A percentile compares a stretch with the other conserved stretches of the same genome.
These are phyloP conservation scores for Croton laevigatus DNA, from an alignment of 441 rosid genomes.

Conservation along the genomic window DNA sequence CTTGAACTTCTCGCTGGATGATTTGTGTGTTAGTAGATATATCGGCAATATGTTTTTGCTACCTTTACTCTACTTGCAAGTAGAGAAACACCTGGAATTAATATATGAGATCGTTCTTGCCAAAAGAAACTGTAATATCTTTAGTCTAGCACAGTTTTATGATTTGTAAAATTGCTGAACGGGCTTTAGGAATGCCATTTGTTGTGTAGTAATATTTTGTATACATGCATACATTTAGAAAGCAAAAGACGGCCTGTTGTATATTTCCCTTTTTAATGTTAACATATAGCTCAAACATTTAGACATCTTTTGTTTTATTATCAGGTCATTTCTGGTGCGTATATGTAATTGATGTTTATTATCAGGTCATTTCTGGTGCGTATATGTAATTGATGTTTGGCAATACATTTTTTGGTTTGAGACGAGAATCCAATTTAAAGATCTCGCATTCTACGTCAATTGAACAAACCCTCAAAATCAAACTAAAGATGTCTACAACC, in stretches of 20 bases:
- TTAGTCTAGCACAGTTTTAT: too few relatives aligned
- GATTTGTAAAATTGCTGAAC: too few relatives aligned
- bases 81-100: background rate
- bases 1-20: background rate
- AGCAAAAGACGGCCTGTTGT: background rate
- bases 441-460: background rate
- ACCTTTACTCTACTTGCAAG: background rate
- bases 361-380: too few relatives aligned
- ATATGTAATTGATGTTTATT: too few relatives aligned
- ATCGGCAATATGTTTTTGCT: background rate
- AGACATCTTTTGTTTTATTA: too few relatives aligned
- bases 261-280: too few relatives aligned
- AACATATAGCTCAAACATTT: too few relatives aligned
- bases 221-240: background rate
- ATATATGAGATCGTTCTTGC: background rate
- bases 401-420: too few relatives aligned
- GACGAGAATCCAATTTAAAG: too few relatives aligned
- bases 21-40: background rate
- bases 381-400: too few relatives aligned
- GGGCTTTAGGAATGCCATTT: background rate
- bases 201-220: background rate
- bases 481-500: slow-evolving; percentile 11
- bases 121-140: background rate
- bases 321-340: too few relatives aligned
- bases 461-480: slow-evolving; percentile 18